Percentiles rank a stretch among this genome's conserved stretches.
These are phyloP conservation scores for Cutaneotrichosporon sp. DNA, from an alignment of 1,284 basidiomycete genomes.

Conservation along the genomic window DNA sequence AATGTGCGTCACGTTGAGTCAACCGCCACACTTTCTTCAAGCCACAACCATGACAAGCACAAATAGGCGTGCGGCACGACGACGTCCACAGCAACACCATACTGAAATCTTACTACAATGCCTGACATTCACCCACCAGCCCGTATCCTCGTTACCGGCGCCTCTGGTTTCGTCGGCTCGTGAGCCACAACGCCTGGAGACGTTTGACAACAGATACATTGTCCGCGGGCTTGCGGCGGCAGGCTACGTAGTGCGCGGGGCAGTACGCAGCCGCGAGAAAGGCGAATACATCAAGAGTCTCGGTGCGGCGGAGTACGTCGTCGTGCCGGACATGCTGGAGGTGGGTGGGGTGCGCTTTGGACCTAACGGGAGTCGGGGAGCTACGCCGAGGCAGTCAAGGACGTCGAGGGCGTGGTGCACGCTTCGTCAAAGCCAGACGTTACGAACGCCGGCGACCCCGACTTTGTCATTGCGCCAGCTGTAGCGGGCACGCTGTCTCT, in stretches of 20 bases:
- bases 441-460: not conserved
- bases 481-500: not conserved
- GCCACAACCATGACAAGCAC: no score
- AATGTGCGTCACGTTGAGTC: no score
- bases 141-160: no score
- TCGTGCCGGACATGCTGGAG: not conserved
- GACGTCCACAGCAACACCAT: no score
- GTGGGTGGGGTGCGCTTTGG: not conserved
- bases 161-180: no score
- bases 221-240: not conserved
- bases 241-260: slow-evolving; percentile 49
- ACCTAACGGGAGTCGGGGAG: slow-evolving; percentile 53
- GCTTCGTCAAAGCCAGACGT: slow-evolving; percentile 12
- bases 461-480: slow-evolving; percentile 3
- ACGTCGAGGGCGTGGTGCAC: slow-evolving; percentile 55
- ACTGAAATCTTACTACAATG: no score
- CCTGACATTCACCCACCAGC: no score
- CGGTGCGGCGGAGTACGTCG: not conserved
- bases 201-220: not conserved
- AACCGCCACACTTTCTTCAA: no score
- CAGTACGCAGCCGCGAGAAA: slow-evolving; percentile 55
- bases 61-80: no score
- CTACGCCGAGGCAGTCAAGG: slow-evolving; percentile 64
- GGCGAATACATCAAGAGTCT: slow-evolving; percentile 52
- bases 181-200: not conserved